These are phyloP conservation scores for Aspergillus egyptiacus DNA, from an alignment of 495 filamentous ascomycete genomes.

Conservation along the genomic window DNA sequence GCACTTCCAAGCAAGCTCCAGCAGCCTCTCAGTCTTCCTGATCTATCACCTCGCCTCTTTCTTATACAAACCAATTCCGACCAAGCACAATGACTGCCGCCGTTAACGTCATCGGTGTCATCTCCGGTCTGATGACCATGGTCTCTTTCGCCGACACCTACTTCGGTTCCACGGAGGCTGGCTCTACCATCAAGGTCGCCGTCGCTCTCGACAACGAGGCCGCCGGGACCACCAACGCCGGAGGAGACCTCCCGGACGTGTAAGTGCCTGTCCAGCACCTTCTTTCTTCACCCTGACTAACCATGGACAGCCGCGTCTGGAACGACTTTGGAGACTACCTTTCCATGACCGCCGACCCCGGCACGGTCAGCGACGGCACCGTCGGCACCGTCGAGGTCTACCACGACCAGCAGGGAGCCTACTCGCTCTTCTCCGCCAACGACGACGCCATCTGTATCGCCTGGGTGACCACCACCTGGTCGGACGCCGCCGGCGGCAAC, in stretches of 20 bases:
- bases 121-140: constrained; percentile 13
- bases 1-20: too few species aligned
- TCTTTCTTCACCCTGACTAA: neutral
- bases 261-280: neutral
- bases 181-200: constrained; percentile 13
- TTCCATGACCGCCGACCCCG: constrained; percentile 10
- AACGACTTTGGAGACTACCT: constrained; percentile 9
- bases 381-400: constrained; percentile 6
- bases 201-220: constrained; percentile 3
- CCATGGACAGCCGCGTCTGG: constrained; percentile 7
- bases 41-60: too few species aligned
- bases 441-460: constrained; percentile 15
- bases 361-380: constrained; percentile 1
- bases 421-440: constrained; percentile 16
- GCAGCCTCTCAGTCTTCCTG: too few species aligned
- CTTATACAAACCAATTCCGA: neutral
- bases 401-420: constrained; percentile 12
- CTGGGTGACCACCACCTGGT: constrained; percentile 15
- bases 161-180: constrained; percentile 1
- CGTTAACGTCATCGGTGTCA: constrained; percentile 10
- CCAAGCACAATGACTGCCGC: neutral
- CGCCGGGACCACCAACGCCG: constrained; percentile 3
- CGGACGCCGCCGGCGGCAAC: constrained; percentile 8
- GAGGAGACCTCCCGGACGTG: constrained; percentile 14
- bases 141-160: constrained; percentile 6